Evolutionary conservation across 2,329 filamentous ascomycete species (phyloP).

Genomic region (Phialemonium atrogriseum): DNA sequence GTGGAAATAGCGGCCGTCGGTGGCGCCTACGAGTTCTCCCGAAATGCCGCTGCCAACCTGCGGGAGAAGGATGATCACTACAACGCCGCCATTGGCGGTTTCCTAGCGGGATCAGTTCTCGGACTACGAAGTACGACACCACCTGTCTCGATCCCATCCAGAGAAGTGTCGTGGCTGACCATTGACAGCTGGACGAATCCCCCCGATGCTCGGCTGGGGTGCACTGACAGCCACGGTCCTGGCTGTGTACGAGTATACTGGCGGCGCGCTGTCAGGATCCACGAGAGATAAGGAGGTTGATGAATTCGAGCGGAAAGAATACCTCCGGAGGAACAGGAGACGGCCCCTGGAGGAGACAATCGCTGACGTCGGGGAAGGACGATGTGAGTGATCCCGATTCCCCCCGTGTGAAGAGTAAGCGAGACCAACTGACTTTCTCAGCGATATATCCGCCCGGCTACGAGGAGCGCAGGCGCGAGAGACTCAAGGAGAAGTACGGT

Average conservation of each 20-base stretch:
- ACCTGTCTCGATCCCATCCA: background rate
- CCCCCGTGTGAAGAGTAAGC: slow-evolving; percentile 5
- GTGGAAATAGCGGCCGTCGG: slow-evolving; percentile 55
- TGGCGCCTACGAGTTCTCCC: slow-evolving; percentile 70
- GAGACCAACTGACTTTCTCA: slow-evolving; percentile 25
- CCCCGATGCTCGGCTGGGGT: slow-evolving; percentile 63
- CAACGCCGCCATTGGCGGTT: slow-evolving; percentile 69
- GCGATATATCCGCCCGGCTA: slow-evolving; percentile 77
- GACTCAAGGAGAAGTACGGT: slow-evolving; percentile 80
- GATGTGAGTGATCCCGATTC: slow-evolving; percentile 49
- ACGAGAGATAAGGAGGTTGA: slow-evolving; percentile 45
- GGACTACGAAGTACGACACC: slow-evolving; percentile 61
- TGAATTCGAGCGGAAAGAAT: slow-evolving; percentile 71
- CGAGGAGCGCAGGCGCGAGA: slow-evolving; percentile 71
- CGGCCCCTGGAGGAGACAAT: slow-evolving; percentile 72
- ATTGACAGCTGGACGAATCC: slow-evolving; percentile 52
- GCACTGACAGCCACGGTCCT: slow-evolving; percentile 46
- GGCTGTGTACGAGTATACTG: slow-evolving; percentile 60
- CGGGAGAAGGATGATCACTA: slow-evolving; percentile 74
- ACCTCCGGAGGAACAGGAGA: slow-evolving; percentile 63
- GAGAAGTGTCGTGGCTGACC: background rate
- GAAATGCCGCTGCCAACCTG: slow-evolving; percentile 71
- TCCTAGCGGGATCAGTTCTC: slow-evolving; percentile 63
- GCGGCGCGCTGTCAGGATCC: slow-evolving; percentile 45
- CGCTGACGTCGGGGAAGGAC: slow-evolving; percentile 73